Evolutionary conservation across 441 rosid species (phyloP).

Genomic region (Populus hybrid): DNA sequence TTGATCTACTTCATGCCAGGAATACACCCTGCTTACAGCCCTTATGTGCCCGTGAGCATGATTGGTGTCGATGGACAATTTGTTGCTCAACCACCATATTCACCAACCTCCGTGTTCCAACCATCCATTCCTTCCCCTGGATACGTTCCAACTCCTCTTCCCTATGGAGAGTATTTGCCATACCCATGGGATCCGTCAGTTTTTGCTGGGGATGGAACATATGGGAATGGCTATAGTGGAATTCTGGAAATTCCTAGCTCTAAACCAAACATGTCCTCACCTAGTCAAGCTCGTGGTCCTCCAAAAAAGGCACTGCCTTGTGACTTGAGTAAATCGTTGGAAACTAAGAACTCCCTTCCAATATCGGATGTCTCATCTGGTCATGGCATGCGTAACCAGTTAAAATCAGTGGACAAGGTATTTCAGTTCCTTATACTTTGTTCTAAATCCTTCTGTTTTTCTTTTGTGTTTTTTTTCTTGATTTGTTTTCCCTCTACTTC

Average conservation of each 20-base stretch:
- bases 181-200: constrained; percentile 36
- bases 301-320: constrained; percentile 2
- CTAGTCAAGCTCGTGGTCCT: constrained; percentile 23
- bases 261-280: constrained; percentile 36
- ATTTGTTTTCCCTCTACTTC: background rate
- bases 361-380: constrained; percentile 10
- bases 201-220: constrained; percentile 16
- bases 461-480: background rate
- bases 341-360: constrained; percentile 24
- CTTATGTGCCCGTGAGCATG: constrained; percentile 32
- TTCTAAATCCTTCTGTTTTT: constrained; percentile 4
- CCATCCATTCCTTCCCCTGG: constrained; percentile 32
- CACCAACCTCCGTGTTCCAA: constrained; percentile 22
- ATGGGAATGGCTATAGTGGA: constrained; percentile 30
- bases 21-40: constrained; percentile 29
- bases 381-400: constrained; percentile 28
- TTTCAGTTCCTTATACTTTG: background rate
- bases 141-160: constrained; percentile 29
- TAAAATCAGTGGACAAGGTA: constrained; percentile 41
- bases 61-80: constrained; percentile 30
- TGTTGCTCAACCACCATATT: constrained; percentile 33
- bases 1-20: constrained; percentile 47
- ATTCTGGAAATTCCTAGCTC: constrained; percentile 29
- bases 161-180: constrained; percentile 35
- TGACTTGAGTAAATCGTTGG: constrained; percentile 6